Conservation (phyloP, 108 stramenopile species). For the Schizochytrium sp. region DNA sequence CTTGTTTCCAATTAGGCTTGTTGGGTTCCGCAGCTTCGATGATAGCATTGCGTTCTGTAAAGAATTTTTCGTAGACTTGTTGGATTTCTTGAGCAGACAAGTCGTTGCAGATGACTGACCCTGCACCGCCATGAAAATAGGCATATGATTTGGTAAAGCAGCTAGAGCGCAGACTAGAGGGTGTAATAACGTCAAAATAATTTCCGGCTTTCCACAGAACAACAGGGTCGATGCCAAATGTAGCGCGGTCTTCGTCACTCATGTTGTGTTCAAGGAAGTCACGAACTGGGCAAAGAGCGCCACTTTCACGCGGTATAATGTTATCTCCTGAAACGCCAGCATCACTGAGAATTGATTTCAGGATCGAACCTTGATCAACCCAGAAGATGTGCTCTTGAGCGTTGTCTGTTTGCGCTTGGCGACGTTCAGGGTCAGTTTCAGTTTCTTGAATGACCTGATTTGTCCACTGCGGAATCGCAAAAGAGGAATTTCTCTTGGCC, state of each 20-base stretch:
- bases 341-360: not conserved
- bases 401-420: not conserved
- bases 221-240: not conserved
- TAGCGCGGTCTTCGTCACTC: too few species aligned
- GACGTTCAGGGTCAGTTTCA: not conserved
- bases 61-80: not conserved
- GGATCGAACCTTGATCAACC: not conserved
- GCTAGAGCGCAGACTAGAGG: conserved; percentile 67
- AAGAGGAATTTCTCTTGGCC: not conserved
- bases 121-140: conserved; percentile 84
- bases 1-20: not conserved
- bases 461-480: too few species aligned
- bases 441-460: too few species aligned
- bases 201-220: conserved; percentile 33
- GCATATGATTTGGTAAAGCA: conserved; percentile 91
- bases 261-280: too few species aligned
- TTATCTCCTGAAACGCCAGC: not conserved
- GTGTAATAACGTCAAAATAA: conserved; percentile 87
- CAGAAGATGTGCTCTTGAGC: not conserved
- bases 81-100: not conserved
- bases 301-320: not conserved
- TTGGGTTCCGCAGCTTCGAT: not conserved
- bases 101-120: conserved; percentile 82
- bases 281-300: too few species aligned
- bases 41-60: not conserved